Conservation (phyloP, 768 basidiomycete species). For the Leucocoprinus birnbaumii region DNA sequence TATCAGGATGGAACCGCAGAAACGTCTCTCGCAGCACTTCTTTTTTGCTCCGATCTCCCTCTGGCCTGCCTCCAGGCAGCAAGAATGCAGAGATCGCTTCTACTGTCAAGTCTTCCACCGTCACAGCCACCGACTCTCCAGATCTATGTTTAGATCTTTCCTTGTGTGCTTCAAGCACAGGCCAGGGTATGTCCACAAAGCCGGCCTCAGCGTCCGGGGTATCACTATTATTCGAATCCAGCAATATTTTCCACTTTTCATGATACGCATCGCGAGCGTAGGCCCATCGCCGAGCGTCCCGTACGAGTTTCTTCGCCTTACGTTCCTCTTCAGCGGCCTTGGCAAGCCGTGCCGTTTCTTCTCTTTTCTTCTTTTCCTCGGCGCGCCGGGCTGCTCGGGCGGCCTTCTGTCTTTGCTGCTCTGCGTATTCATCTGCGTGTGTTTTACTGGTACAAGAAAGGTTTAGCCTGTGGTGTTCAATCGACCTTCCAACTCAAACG, state of each 20-base stretch:
- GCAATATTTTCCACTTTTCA: conserved; percentile 50
- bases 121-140: conserved; percentile 16
- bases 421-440: conserved; percentile 64
- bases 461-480: background rate
- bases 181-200: conserved; percentile 75
- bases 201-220: conserved; percentile 23
- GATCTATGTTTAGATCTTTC: no score
- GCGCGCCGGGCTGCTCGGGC: conserved; percentile 49
- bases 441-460: conserved; percentile 46
- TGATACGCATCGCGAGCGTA: conserved; percentile 55
- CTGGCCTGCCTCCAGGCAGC: conserved; percentile 27
- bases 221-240: conserved; percentile 26
- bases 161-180: conserved; percentile 39
- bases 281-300: conserved; percentile 38
- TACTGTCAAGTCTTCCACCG: conserved; percentile 48
- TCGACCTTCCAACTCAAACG: conserved; percentile 15
- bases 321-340: conserved; percentile 52
- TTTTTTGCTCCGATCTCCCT: conserved; percentile 45
- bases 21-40: conserved; percentile 67
- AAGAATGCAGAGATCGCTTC: conserved; percentile 60
- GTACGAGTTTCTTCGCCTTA: conserved; percentile 43
- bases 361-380: conserved; percentile 49
- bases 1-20: conserved; percentile 78
- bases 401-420: conserved; percentile 54
- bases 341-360: conserved; percentile 51